Evolutionary conservation across 2,329 filamentous ascomycete genomes (phyloP).

Genomic region (Domatiomyces catenatus): DNA sequence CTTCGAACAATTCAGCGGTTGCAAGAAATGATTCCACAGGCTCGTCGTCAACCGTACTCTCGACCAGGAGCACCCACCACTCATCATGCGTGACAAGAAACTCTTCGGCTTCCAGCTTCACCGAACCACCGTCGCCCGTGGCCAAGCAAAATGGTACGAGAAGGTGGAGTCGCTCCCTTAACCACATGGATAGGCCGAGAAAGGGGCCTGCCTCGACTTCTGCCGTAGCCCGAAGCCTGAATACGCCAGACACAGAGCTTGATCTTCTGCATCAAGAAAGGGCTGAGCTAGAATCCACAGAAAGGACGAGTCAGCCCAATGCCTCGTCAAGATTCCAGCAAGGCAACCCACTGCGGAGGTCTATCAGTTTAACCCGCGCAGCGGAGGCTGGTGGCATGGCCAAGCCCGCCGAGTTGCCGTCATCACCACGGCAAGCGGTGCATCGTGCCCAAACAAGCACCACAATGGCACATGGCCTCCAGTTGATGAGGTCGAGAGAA

Average conservation of each 20-base stretch:
- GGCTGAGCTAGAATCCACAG: not conserved
- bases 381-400: not conserved
- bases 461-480: not conserved
- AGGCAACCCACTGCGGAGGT: not conserved
- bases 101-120: constrained; percentile 13
- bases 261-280: not conserved
- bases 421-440: not conserved
- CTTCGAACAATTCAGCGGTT: not conserved
- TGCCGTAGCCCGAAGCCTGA: not conserved
- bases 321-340: not conserved
- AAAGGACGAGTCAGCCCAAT: not conserved
- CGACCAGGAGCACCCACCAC: constrained; percentile 7
- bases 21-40: constrained; percentile 12
- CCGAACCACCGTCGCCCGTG: constrained; percentile 4
- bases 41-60: constrained; percentile 10
- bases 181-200: not conserved
- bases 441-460: not conserved
- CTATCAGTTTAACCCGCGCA: not conserved
- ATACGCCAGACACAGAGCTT: not conserved
- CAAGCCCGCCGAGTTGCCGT: not conserved
- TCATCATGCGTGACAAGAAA: constrained; percentile 12
- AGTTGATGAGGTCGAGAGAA: not conserved
- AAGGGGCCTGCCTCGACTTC: not conserved
- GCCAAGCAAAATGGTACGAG: not conserved
- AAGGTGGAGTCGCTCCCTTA: not conserved